Evolutionary conservation across 306 rosid genomes (phyloP), one percentile per base, ranked within the genome.

Genomic region (Pueraria montana): DNA sequence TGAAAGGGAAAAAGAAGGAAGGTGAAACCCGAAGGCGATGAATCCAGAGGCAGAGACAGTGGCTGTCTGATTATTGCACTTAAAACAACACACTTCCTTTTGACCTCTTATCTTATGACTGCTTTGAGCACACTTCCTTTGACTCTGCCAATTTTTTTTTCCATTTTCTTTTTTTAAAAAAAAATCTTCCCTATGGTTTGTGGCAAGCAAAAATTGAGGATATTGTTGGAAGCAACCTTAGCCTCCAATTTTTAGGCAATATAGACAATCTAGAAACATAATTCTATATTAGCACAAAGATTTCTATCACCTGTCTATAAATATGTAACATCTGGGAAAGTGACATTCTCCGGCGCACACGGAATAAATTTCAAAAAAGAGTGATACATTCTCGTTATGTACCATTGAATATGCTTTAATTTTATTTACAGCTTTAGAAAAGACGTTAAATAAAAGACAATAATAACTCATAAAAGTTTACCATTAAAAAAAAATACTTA

Each of bases 211-310:
- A 5, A 18, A 46, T 10, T 30, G 13, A 17, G 9, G 36, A 61
- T 18, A 38, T 45, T 72, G 26, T 20, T 11, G 24, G 42, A 48
- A 61, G 45, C 80, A 72, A 14, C 48, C 55, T 50, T 36, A 74
- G 80, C 34, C 67, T 48, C 85, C 58, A 59, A n/a, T 32, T 27
- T 74, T 48, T n/a, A 14, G 75, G 21, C 79, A 72, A 45, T 42
- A 13, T 26, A 61, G 0, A 43, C 3, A 17, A 72, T 63, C 77
- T 14, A 76, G 0, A 76, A 45, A 27, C 50, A 48, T 4, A 48
- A 46, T 66, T 64, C 32, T 50, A 2, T 8, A 45, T 63, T 43
- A 4, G 53, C 34, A 55, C 16, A 23, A 56, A 21, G 2, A 62
- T 18, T 62, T 38, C 16, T 38, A 14, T 42, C 20, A 3, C 40